Evolutionary conservation across 768 basidiomycete species (phyloP).

Genomic region (Ramaria sp.): DNA sequence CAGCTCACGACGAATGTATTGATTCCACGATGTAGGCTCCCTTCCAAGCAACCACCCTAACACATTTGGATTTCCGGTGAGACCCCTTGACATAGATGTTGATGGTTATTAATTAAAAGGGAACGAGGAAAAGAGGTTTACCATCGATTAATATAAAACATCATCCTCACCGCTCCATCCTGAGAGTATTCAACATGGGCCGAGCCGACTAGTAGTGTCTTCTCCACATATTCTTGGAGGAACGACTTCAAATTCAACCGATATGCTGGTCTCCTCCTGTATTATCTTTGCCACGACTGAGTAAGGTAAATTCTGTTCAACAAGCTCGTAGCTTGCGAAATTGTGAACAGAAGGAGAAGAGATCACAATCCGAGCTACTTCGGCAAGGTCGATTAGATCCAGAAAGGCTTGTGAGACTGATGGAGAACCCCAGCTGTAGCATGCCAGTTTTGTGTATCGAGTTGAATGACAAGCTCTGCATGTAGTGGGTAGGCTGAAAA

Average conservation of each 20-base stretch:
- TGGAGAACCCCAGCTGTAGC: conserved; percentile 17
- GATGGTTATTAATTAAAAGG: not conserved
- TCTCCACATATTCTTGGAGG: conserved; percentile 13
- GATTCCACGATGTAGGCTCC: too few relatives aligned
- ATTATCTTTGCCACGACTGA: conserved; percentile 18
- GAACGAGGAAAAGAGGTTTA: conserved; percentile 9
- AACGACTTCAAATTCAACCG: conserved; percentile 14
- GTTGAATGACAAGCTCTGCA: conserved; percentile 1
- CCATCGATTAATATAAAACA: conserved; percentile 23
- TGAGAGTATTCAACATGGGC: conserved; percentile 14
- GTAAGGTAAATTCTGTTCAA: conserved; percentile 21
- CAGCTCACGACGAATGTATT: too few relatives aligned
- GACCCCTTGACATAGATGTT: not conserved
- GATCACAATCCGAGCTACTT: conserved; percentile 19
- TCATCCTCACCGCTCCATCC: conserved; percentile 21
- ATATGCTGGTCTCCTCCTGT: conserved; percentile 10
- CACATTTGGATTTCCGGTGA: not conserved
- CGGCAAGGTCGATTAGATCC: conserved; percentile 22
- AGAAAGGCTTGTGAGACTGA: conserved; percentile 22
- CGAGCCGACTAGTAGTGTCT: conserved; percentile 5
- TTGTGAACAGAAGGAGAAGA: conserved; percentile 20
- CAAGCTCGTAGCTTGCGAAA: conserved; percentile 24
- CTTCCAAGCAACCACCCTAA: too few relatives aligned
- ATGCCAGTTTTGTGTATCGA: conserved; percentile 2
- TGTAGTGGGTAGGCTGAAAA: not conserved